Evolutionary conservation across 768 basidiomycete genomes (phyloP).

Genomic region (Daedaleopsis sinensis): DNA sequence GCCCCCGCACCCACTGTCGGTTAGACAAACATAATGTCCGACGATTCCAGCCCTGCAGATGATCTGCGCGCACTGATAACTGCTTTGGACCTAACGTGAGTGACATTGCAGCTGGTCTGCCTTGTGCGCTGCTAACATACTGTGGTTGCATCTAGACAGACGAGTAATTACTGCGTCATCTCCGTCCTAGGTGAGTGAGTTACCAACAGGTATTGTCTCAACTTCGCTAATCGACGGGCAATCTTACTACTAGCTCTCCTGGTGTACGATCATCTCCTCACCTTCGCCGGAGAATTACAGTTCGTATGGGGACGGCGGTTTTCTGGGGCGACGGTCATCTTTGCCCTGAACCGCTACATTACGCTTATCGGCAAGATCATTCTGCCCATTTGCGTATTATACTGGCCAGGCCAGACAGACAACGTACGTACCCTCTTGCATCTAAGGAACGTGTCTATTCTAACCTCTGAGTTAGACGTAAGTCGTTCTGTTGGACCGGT

Average conservation of each 20-base stretch:
- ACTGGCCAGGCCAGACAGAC: constrained; percentile 13
- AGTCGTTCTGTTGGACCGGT: neutral
- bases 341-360: constrained; percentile 18
- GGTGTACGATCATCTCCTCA: constrained; percentile 13
- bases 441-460: neutral
- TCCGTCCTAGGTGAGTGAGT: neutral
- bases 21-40: neutral
- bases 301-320: constrained; percentile 18
- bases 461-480: neutral
- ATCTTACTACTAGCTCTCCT: constrained; percentile 7
- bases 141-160: neutral
- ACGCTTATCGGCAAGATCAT: constrained; percentile 7
- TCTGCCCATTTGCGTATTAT: constrained; percentile 6
- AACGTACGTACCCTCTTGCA: neutral
- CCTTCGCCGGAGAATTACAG: constrained; percentile 10
- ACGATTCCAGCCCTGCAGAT: neutral
- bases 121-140: neutral
- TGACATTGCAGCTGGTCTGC: neutral
- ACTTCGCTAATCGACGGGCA: neutral
- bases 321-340: constrained; percentile 17
- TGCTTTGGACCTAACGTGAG: neutral
- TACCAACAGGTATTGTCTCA: neutral
- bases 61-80: neutral
- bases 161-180: neutral
- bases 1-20: no score